Percentiles rank a stretch among this genome's conserved stretches.
Evolutionary conservation across 192 early-diverging fungal genomes (phyloP).

Genomic region (Coemansia sp.): DNA sequence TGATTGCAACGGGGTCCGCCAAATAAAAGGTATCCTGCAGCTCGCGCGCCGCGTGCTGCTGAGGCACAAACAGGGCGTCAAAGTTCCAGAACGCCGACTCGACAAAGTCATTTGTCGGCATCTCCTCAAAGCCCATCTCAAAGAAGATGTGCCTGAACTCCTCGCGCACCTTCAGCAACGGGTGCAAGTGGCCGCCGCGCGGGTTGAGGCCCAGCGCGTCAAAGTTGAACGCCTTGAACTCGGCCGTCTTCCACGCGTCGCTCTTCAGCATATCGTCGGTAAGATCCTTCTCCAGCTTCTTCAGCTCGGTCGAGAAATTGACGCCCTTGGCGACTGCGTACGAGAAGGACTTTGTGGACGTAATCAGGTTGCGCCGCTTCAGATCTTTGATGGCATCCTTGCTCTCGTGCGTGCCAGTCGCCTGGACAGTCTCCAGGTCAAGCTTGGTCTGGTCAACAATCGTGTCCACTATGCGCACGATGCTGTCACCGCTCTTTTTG

Average conservation of each 20-base stretch:
- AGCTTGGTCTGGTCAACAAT: constrained; percentile 82
- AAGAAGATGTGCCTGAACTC: constrained; percentile 99
- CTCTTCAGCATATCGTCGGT: constrained; percentile 88
- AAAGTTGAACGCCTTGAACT: constrained; percentile 99
- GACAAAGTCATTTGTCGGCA: constrained; percentile 96
- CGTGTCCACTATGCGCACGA: constrained; percentile 72
- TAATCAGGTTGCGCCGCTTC: constrained; percentile 71
- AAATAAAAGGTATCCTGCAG: constrained; percentile 84
- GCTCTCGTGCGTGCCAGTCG: constrained; percentile 60
- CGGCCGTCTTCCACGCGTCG: constrained; percentile 90
- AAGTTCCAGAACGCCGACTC: constrained; percentile 99
- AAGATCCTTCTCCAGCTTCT: constrained; percentile 91
- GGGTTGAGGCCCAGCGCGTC: constrained; percentile 80
- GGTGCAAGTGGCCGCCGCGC: constrained; percentile 87
- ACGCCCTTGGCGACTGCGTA: constrained; percentile 85
- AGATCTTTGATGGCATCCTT: constrained; percentile 69
- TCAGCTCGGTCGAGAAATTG: constrained; percentile 80
- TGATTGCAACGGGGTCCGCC: constrained; percentile 57
- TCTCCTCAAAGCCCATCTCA: constrained; percentile 98
- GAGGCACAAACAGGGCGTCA: constrained; percentile 98
- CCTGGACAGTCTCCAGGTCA: constrained; percentile 67
- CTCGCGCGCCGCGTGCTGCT: constrained; percentile 93
- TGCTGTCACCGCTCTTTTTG: constrained; percentile 69
- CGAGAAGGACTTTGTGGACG: constrained; percentile 69
- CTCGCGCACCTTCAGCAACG: constrained; percentile 98